Evolutionary conservation across 176 grass and related monocot species (phyloP).

Genomic region (Aegilops speltoides): DNA sequence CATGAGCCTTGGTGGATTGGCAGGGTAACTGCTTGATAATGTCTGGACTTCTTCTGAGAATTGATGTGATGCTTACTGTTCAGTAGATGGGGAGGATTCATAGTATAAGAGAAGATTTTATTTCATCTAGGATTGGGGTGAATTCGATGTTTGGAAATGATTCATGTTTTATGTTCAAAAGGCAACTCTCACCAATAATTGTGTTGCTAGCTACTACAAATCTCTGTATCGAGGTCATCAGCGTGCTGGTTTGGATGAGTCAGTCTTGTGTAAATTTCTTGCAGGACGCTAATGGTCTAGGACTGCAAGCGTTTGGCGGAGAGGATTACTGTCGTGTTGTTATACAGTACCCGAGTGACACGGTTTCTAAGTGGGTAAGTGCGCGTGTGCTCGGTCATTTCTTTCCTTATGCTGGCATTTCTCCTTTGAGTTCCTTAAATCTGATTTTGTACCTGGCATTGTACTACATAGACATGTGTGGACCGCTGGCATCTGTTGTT

Average conservation of each 20-base stretch:
- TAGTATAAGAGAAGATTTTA: neutral
- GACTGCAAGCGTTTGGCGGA: slow-evolving; percentile 47
- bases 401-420: neutral
- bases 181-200: neutral
- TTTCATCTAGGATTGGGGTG: neutral
- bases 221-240: neutral
- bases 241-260: neutral
- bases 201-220: neutral
- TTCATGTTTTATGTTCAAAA: neutral
- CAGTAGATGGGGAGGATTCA: neutral
- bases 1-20: neutral
- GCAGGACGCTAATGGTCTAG: slow-evolving; percentile 89
- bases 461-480: neutral
- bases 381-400: neutral
- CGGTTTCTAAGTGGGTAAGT: slow-evolving; percentile 81
- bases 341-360: slow-evolving; percentile 75
- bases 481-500: neutral
- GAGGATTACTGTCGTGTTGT: slow-evolving; percentile 72
- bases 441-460: neutral
- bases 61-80: slow-evolving; percentile 10
- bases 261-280: neutral
- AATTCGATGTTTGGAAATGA: neutral
- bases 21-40: neutral
- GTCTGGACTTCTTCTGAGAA: neutral
- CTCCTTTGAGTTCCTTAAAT: neutral